phyloP scores from a whole-genome alignment of 441 rosid genomes.

The Syzygium syzygioides region DNA sequence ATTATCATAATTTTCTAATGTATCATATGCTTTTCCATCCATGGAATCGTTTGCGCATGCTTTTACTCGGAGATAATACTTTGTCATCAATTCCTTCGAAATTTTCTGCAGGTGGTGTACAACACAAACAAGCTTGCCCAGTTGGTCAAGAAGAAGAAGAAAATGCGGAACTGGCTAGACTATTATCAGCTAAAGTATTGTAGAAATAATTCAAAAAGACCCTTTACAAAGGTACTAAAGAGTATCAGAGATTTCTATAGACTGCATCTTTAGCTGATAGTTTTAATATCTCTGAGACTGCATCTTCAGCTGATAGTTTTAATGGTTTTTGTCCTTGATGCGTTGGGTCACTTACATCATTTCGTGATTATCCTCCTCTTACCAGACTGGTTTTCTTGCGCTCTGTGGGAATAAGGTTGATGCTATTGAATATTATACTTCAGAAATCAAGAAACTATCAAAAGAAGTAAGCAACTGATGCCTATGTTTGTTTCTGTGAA shows the following conservation, averaged over 20 bases:
- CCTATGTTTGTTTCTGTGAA: background rate
- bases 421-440: conserved; percentile 48
- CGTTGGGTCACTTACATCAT: background rate
- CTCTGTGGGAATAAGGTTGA: conserved; percentile 76
- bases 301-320: background rate
- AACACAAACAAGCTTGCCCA: conserved; percentile 79
- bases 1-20: background rate
- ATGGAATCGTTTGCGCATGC: background rate
- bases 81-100: background rate
- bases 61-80: background rate
- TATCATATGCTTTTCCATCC: background rate
- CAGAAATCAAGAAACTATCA: conserved; percentile 62
- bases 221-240: conserved; percentile 50
- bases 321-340: background rate
- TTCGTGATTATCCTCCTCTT: background rate
- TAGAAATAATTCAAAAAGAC: conserved; percentile 47
- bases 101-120: conserved; percentile 50
- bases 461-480: conserved; percentile 45
- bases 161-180: conserved; percentile 78
- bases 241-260: background rate
- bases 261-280: background rate
- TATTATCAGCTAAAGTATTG: conserved; percentile 63
- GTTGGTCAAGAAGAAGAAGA: conserved; percentile 66
- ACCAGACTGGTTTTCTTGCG: conserved; percentile 84
- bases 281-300: background rate